Evolutionary conservation across 345 rosid genomes (phyloP).

Genomic region (Xanthoceras sorbifolium): DNA sequence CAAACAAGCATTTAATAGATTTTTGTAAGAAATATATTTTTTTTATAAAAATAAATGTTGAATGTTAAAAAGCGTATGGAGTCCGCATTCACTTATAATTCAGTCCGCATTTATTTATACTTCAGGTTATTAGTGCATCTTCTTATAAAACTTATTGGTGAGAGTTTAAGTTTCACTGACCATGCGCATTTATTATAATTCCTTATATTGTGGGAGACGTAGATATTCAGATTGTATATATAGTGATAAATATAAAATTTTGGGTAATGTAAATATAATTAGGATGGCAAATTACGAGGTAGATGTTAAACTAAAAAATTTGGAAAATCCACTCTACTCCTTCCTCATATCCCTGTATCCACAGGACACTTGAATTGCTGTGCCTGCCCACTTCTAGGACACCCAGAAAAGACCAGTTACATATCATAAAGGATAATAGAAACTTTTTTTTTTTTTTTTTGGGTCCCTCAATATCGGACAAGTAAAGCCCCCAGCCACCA

Average conservation of each 20-base stretch:
- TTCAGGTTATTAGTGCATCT: too few relatives aligned
- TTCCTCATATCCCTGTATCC: background rate
- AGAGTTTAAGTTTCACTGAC: too few relatives aligned
- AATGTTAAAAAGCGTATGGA: background rate
- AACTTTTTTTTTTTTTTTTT: background rate
- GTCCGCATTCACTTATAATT: too few relatives aligned
- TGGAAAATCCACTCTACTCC: background rate
- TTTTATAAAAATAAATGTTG: too few relatives aligned
- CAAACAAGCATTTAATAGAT: background rate
- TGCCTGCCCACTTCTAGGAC: background rate
- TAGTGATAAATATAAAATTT: too few relatives aligned
- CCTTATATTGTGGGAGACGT: too few relatives aligned
- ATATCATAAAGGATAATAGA: background rate
- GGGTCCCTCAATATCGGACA: background rate
- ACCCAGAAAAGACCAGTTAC: background rate
- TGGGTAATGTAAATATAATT: background rate
- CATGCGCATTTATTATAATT: too few relatives aligned
- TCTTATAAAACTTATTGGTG: too few relatives aligned
- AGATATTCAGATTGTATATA: too few relatives aligned
- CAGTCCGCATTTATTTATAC: too few relatives aligned
- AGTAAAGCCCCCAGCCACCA: background rate
- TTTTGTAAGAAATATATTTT: too few relatives aligned
- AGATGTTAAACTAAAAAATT: background rate
- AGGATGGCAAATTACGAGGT: background rate
- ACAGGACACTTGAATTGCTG: background rate